Percentiles rank a stretch among this genome's conserved stretches.
Conservation (phyloP, 202 grass and related monocot genomes). For the Carex arenaria region DNA sequence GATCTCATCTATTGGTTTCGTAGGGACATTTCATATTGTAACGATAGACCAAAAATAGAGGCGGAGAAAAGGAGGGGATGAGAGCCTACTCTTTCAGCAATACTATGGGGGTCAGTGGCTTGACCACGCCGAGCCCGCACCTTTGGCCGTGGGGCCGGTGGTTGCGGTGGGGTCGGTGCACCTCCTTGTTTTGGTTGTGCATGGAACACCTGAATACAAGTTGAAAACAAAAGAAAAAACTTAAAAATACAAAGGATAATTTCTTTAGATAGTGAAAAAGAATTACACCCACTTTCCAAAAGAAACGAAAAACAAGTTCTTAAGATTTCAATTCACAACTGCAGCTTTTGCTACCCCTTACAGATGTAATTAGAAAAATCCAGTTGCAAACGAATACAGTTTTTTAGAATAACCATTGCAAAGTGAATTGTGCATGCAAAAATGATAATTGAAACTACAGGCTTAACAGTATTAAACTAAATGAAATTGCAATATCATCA, state of each 20-base stretch:
- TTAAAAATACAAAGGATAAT: neutral
- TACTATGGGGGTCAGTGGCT: slow-evolving; percentile 97
- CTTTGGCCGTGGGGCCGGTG: slow-evolving; percentile 80
- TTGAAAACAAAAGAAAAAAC: neutral
- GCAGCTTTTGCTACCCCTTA: neutral
- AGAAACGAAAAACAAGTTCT: neutral
- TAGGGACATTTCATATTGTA: neutral
- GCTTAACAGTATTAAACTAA: neutral
- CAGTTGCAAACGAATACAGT: neutral
- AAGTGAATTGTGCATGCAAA: neutral
- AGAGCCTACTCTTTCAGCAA: slow-evolving; percentile 81
- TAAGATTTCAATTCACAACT: neutral
- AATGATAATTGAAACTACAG: slow-evolving; percentile 2
- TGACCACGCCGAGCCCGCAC: slow-evolving; percentile 92
- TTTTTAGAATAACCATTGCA: neutral
- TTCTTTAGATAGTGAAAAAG: neutral
- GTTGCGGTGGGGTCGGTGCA: slow-evolving; percentile 37
- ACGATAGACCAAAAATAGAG: neutral
- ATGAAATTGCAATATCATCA: neutral
- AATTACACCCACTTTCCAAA: neutral
- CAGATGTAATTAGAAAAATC: neutral
- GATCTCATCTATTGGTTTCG: neutral
- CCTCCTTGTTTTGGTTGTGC: slow-evolving; percentile 65
- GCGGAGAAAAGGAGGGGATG: neutral
- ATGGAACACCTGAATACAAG: slow-evolving; percentile 66